These are phyloP conservation scores for Fraxinus sp. DNA, from an alignment of 305 asterid genomes.

Conservation along the genomic window DNA sequence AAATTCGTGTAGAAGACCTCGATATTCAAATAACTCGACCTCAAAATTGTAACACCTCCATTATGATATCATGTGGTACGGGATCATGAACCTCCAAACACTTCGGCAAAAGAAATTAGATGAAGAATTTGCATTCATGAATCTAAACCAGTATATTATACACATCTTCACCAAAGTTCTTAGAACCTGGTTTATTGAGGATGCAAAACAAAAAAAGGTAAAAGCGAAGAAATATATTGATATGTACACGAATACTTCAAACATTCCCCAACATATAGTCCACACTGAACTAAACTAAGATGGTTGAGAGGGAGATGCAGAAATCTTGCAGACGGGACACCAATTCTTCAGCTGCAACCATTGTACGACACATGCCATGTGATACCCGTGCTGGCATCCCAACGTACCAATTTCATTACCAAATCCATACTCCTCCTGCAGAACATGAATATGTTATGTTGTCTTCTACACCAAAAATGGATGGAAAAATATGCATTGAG, in stretches of 20 bases:
- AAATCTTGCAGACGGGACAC: constrained; percentile 90
- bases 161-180: constrained; percentile 41
- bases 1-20: neutral
- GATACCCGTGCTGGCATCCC: constrained; percentile 70
- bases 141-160: constrained; percentile 58
- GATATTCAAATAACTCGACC: neutral
- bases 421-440: constrained; percentile 66
- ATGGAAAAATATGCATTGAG: neutral
- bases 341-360: constrained; percentile 84
- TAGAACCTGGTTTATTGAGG: neutral
- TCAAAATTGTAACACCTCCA: neutral
- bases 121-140: constrained; percentile 41
- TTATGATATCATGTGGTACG: neutral
- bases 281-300: neutral
- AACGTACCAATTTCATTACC: constrained; percentile 73
- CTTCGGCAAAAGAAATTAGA: neutral
- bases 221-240: neutral
- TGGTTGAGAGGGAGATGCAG: constrained; percentile 40
- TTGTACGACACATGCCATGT: constrained; percentile 49
- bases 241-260: neutral
- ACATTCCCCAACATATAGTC: neutral
- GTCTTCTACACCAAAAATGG: neutral
- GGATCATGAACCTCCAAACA: neutral
- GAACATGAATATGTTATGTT: constrained; percentile 1
- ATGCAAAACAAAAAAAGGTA: neutral